Evolutionary conservation across 2,329 filamentous ascomycete genomes (phyloP), one percentile per base, ranked within the genome.

Genomic region (Penicillium glabrum): DNA sequence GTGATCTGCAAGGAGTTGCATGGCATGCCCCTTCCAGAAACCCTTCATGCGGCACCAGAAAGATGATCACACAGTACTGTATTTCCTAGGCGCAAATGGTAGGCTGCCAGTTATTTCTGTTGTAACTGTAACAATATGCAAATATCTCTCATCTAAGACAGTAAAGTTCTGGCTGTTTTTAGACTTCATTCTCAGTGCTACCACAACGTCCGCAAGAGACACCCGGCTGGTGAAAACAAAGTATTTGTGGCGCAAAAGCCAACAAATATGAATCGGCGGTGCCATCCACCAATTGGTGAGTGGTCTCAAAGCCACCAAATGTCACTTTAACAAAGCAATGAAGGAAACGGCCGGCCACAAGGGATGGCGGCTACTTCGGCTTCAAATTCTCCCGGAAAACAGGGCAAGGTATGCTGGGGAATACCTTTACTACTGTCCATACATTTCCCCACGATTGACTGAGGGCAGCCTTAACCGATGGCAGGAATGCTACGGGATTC

Each of bases 61-160:
- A n/a, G 3, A 14, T 9, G 6, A 8, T 37, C 35, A 39, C 35
- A n/a, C n/a, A 39, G 35, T 19, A 11, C 16, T 26, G 35, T 19
- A 11, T n/a, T 26, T 56, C 67, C 67, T 69, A 19, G 9, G 5
- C 4, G 0, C 3, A 2, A n/a, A 19, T 19, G n/a, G 35, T 19
- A 9, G 19, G 4, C 3, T 9, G 4, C n/a, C 35, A 39, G 16
- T 19, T 11, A 3, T 23, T 23, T 2, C 6, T 23, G 11, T 13
- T 41, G 39, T 41, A 21, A 41, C 31, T 16, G 16, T 41, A 23
- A 23, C 19, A 14, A 19, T 41, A 14, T 41, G 39, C 19, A 21
- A 23, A 41, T 13, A 9, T 21, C 1, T 23, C 39, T 23, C 19
- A 10, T 21, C 3, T 41, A 3, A 13, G 19, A 23, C n/a, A 41